Percentiles rank a stretch among this genome's conserved stretches.
phyloP scores from a whole-genome alignment of 2,329 filamentous ascomycete species.

The Colletotrichum ledebouriae region DNA sequence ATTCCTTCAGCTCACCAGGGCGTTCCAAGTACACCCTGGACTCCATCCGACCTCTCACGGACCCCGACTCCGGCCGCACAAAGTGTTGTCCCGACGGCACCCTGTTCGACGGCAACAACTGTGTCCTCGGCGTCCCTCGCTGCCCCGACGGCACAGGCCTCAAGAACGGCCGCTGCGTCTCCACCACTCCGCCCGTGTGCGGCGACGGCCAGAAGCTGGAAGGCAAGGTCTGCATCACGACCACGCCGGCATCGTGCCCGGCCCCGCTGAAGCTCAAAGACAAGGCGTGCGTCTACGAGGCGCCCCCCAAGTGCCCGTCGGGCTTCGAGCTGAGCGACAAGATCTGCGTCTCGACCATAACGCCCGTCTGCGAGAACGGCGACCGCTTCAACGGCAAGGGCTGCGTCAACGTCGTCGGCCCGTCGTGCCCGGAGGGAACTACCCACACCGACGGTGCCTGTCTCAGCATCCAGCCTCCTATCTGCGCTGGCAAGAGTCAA shows the following conservation, averaged over 20 bases:
- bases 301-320: background rate
- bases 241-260: rapidly evolving
- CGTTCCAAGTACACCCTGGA: background rate
- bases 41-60: background rate
- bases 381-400: background rate
- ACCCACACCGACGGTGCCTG: background rate
- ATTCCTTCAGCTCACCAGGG: background rate
- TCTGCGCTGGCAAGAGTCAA: background rate
- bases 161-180: background rate
- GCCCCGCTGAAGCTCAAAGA: background rate
- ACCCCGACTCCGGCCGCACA: background rate
- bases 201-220: background rate
- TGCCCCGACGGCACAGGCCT: background rate
- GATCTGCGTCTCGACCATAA: background rate
- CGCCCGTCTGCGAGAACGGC: background rate
- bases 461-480: background rate
- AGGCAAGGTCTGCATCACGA: background rate
- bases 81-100: background rate
- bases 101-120: background rate
- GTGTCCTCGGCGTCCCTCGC: background rate
- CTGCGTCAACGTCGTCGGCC: background rate
- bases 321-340: background rate
- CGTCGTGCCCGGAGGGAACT: background rate
- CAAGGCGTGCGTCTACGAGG: background rate
- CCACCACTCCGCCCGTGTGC: background rate